Conservation (phyloP, 352 stramenopile species). For the Globisporangium irregulare region DNA sequence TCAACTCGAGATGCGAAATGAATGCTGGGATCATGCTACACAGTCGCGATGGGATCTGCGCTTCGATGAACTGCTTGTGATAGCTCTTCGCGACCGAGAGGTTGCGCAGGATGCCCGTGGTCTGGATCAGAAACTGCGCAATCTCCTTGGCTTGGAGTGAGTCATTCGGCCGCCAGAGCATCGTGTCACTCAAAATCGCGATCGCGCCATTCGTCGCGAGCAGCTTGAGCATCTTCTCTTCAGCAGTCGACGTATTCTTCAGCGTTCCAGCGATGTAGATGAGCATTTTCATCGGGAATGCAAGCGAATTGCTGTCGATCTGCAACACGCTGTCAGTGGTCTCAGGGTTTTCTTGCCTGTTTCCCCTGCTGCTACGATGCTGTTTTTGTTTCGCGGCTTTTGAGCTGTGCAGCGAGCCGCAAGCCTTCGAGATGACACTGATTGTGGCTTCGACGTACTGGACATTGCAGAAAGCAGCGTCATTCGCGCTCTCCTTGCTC, state of each 20-base stretch:
- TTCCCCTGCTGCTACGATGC: background rate
- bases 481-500: constrained; percentile 69
- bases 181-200: constrained; percentile 44
- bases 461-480: constrained; percentile 60
- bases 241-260: constrained; percentile 68
- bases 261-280: constrained; percentile 70
- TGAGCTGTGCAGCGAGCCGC: constrained; percentile 9
- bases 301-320: background rate
- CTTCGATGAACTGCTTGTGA: constrained; percentile 72
- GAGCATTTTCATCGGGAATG: constrained; percentile 38
- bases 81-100: constrained; percentile 53
- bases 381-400: background rate
- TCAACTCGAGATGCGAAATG: constrained; percentile 57
- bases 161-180: constrained; percentile 37
- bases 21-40: constrained; percentile 46
- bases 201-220: constrained; percentile 66
- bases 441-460: constrained; percentile 62
- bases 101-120: constrained; percentile 63
- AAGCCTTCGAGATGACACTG: constrained; percentile 30
- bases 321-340: background rate
- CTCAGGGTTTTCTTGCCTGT: background rate
- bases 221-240: constrained; percentile 58
- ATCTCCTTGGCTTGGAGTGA: constrained; percentile 41
- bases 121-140: constrained; percentile 70
- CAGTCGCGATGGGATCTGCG: constrained; percentile 40